These are phyloP conservation scores for Beauveria rudraprayagi DNA, from an alignment of 2,329 filamentous ascomycete species.

Conservation along the genomic window DNA sequence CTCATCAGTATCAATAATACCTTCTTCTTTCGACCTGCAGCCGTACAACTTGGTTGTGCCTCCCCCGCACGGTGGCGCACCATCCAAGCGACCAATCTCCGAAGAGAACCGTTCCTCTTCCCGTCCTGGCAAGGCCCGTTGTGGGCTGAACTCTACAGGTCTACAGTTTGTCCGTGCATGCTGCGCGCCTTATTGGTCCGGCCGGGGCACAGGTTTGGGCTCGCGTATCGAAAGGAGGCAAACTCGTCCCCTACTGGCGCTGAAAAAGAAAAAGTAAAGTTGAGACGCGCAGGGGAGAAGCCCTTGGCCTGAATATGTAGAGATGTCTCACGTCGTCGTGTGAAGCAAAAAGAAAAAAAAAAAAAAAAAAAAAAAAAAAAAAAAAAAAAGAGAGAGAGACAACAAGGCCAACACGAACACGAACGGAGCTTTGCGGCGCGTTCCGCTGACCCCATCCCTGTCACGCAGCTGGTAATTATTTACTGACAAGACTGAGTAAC, in stretches of 20 bases:
- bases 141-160: not conserved
- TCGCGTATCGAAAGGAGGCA: not conserved
- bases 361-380: not conserved
- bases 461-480: not conserved
- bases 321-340: not conserved
- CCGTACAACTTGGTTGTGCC: not conserved
- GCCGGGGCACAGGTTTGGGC: not conserved
- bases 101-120: not conserved
- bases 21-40: not conserved
- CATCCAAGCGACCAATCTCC: conserved; percentile 2
- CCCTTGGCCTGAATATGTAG: no score
- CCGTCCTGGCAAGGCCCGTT: not conserved
- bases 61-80: conserved; percentile 4
- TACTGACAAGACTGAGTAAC: no score
- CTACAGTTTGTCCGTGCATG: not conserved
- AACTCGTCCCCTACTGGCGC: not conserved
- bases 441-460: not conserved
- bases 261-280: not conserved
- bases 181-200: not conserved
- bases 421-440: not conserved
- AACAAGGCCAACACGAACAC: not conserved
- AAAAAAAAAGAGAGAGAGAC: no score
- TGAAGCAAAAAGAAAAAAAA: no score
- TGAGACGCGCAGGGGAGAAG: not conserved
- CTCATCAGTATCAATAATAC: no score